Conservation (phyloP, 1,139 yeast species). For the Scheffersomyces cryptocercus region DNA sequence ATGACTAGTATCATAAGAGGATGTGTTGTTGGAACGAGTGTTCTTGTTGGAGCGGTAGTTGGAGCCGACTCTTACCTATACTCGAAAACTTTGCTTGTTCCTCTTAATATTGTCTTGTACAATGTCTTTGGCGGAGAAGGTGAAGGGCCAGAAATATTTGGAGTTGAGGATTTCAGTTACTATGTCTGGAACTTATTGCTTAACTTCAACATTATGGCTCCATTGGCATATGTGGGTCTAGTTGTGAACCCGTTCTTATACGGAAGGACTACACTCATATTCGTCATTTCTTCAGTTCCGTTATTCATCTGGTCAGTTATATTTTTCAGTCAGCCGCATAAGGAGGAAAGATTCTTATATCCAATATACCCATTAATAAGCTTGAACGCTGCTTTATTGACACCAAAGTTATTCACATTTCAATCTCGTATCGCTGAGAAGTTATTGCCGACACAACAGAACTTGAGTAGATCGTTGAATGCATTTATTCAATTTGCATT, state of each 20-base stretch:
- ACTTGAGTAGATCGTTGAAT: not conserved
- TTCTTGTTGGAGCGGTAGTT: slow-evolving; percentile 35
- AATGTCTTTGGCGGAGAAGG: slow-evolving; percentile 76
- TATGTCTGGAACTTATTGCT: slow-evolving; percentile 68
- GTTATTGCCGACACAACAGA: not conserved
- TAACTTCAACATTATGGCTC: slow-evolving; percentile 65
- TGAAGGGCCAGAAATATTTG: slow-evolving; percentile 88
- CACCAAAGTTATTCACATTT: slow-evolving; percentile 24
- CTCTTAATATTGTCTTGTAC: slow-evolving; percentile 79
- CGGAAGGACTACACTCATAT: slow-evolving; percentile 11
- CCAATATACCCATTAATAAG: slow-evolving; percentile 76
- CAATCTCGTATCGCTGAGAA: not conserved
- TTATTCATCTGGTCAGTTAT: slow-evolving; percentile 65
- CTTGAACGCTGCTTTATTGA: slow-evolving; percentile 61
- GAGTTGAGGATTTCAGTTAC: slow-evolving; percentile 80
- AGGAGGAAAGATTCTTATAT: slow-evolving; percentile 88
- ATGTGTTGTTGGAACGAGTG: slow-evolving; percentile 18
- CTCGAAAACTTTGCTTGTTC: slow-evolving; percentile 64
- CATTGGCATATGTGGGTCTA: slow-evolving; percentile 47
- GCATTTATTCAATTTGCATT: not conserved
- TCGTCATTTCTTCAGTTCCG: slow-evolving; percentile 24
- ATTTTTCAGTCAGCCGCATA: slow-evolving; percentile 80
- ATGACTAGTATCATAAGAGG: slow-evolving; percentile 15
- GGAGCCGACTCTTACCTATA: slow-evolving; percentile 67
- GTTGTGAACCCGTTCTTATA: slow-evolving; percentile 21